Evolutionary conservation across 2,329 filamentous ascomycete species (phyloP).

Genomic region (Aspergillus latus): DNA sequence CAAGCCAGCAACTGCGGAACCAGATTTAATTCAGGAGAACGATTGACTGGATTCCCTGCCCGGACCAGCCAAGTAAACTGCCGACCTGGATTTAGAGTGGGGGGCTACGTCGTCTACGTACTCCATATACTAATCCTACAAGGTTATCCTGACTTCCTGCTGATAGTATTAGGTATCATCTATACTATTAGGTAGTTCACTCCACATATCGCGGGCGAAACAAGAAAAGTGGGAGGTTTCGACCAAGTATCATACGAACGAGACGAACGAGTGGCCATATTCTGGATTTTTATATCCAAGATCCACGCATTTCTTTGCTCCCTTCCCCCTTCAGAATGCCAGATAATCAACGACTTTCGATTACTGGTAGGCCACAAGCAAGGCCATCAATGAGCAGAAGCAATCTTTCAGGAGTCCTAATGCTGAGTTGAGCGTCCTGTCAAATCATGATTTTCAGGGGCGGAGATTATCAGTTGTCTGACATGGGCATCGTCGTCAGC

Average conservation of each 20-base stretch:
- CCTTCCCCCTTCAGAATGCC: not conserved
- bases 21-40: slow-evolving; percentile 12
- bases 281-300: no score
- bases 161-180: not conserved
- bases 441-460: slow-evolving; percentile 28
- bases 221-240: not conserved
- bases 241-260: no score
- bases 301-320: no score
- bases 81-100: slow-evolving; percentile 6
- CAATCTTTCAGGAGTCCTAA: not conserved
- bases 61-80: slow-evolving; percentile 13
- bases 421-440: not conserved
- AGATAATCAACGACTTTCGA: not conserved
- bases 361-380: not conserved
- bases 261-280: no score
- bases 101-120: not conserved
- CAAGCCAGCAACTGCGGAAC: slow-evolving; percentile 7
- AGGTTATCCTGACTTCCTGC: slow-evolving; percentile 7
- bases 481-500: slow-evolving; percentile 7
- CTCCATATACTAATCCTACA: slow-evolving; percentile 15
- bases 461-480: slow-evolving; percentile 1
- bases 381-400: not conserved
- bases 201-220: not conserved
- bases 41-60: not conserved
- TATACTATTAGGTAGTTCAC: no score